Percentiles rank a stretch among this genome's conserved stretches.
Conservation (phyloP, 1,284 basidiomycete genomes). For the Porodaedalea pini region DNA sequence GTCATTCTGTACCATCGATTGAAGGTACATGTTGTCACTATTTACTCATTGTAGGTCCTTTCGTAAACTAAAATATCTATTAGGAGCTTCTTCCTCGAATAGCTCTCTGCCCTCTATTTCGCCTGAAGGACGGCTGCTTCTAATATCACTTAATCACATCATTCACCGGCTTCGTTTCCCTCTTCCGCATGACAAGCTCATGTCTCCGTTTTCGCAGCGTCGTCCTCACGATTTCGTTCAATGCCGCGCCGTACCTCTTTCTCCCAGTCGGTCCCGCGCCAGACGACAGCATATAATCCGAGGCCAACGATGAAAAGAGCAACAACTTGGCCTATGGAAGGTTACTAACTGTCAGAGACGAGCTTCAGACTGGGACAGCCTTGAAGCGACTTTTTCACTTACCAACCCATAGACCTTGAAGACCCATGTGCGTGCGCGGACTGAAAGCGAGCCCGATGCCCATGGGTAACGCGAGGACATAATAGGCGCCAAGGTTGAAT, state of each 20-base stretch:
- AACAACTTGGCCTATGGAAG: slow-evolving; percentile 57
- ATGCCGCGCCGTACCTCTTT: slow-evolving; percentile 47
- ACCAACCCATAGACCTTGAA: slow-evolving; percentile 71
- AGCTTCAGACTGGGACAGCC: neutral
- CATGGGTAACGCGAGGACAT: slow-evolving; percentile 66
- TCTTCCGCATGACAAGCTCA: neutral
- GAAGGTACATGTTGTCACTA: no score
- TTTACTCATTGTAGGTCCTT: no score
- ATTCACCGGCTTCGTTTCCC: neutral
- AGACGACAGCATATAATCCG: slow-evolving; percentile 64
- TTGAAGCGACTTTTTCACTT: neutral
- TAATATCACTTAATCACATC: no score
- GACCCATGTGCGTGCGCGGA: slow-evolving; percentile 37
- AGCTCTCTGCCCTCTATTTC: no score
- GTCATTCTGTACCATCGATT: no score
- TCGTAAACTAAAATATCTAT: no score
- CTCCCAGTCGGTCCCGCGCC: slow-evolving; percentile 65
- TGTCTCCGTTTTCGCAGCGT: slow-evolving; percentile 10
- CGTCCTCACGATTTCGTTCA: slow-evolving; percentile 9
- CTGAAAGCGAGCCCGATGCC: slow-evolving; percentile 68
- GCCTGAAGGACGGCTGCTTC: no score
- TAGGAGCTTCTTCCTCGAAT: no score
- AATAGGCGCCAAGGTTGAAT: slow-evolving; percentile 76
- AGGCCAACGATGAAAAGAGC: slow-evolving; percentile 69
- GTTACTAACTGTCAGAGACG: neutral